These are phyloP conservation scores for Hemerocallis citrina DNA, from an alignment of 106 monocot species.

Conservation along the genomic window DNA sequence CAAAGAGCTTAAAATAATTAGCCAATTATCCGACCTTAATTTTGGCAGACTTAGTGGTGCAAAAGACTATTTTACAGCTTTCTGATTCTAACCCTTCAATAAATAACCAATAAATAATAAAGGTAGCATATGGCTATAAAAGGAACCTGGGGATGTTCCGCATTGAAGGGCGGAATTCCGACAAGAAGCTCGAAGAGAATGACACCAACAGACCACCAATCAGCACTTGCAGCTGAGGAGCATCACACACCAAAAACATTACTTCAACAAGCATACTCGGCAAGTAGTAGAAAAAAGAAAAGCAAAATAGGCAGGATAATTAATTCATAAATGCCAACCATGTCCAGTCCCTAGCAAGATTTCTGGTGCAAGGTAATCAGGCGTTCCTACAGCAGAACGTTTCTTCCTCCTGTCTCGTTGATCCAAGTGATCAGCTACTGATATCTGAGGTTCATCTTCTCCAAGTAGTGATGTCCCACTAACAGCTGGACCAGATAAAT, in stretches of 20 bases:
- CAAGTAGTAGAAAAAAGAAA: not conserved
- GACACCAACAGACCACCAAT: conserved; percentile 99
- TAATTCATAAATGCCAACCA: conserved; percentile 44
- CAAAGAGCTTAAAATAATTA: too few relatives aligned
- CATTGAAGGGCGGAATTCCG: conserved; percentile 99
- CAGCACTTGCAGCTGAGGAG: conserved; percentile 79
- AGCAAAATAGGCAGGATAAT: not conserved
- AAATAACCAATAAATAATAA: not conserved
- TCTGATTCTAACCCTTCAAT: too few relatives aligned
- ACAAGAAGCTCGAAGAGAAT: conserved; percentile 99
- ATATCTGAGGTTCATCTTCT: conserved; percentile 88
- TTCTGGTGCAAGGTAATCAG: conserved; percentile 99
- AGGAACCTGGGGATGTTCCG: conserved; percentile 94
- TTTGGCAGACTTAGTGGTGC: too few relatives aligned
- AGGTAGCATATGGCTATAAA: not conserved
- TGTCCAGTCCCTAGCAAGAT: conserved; percentile 96
- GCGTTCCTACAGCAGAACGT: conserved; percentile 98
- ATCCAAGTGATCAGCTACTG: conserved; percentile 49
- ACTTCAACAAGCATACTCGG: not conserved
- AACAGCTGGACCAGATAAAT: conserved; percentile 91
- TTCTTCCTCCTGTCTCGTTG: conserved; percentile 79
- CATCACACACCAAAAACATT: not conserved
- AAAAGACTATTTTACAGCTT: too few relatives aligned
- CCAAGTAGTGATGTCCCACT: conserved; percentile 77
- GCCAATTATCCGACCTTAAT: too few relatives aligned